Percentiles rank a stretch among this genome's conserved stretches.
These are phyloP conservation scores for Naganishia albida DNA, from an alignment of 1,284 basidiomycete species.

Conservation along the genomic window DNA sequence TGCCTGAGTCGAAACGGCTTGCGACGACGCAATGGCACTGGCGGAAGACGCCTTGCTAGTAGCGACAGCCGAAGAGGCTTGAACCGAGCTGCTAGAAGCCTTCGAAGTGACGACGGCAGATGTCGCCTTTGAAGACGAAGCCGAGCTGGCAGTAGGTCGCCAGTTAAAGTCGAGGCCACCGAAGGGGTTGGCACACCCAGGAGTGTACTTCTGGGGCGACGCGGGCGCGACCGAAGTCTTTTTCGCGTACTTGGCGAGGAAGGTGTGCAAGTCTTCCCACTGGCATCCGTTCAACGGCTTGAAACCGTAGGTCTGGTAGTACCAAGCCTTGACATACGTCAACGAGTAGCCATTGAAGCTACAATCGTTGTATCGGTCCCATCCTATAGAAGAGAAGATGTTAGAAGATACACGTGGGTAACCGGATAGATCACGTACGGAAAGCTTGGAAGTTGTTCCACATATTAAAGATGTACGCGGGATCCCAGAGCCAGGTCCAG, in stretches of 20 bases:
- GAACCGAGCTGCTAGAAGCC: slow-evolving; percentile 8
- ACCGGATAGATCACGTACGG: slow-evolving; percentile 16
- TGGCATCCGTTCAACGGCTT: slow-evolving; percentile 36
- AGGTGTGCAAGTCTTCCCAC: slow-evolving; percentile 36
- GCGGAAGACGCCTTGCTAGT: slow-evolving; percentile 10
- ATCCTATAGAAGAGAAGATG: slow-evolving; percentile 1
- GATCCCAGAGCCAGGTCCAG: slow-evolving; percentile 28
- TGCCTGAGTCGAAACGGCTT: slow-evolving; percentile 3
- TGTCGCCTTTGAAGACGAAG: background rate
- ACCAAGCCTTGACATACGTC: slow-evolving; percentile 38
- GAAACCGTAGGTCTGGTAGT: slow-evolving; percentile 36
- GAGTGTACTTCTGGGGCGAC: slow-evolving; percentile 33
- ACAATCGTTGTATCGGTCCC: slow-evolving; percentile 30
- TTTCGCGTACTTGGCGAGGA: slow-evolving; percentile 35
- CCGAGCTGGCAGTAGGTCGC: slow-evolving; percentile 2
- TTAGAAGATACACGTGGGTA: too few relatives aligned
- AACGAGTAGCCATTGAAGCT: slow-evolving; percentile 36
- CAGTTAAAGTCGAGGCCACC: slow-evolving; percentile 9
- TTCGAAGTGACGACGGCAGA: slow-evolving; percentile 12
- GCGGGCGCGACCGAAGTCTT: slow-evolving; percentile 33
- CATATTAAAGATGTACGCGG: slow-evolving; percentile 30
- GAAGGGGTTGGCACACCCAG: slow-evolving; percentile 37
- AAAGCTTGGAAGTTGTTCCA: slow-evolving; percentile 25
- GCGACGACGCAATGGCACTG: background rate
- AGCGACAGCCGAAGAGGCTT: slow-evolving; percentile 3